Percentiles rank a stretch among this genome's conserved stretches.
Evolutionary conservation across 768 basidiomycete species (phyloP).

Genomic region (Lentinula lateritia): DNA sequence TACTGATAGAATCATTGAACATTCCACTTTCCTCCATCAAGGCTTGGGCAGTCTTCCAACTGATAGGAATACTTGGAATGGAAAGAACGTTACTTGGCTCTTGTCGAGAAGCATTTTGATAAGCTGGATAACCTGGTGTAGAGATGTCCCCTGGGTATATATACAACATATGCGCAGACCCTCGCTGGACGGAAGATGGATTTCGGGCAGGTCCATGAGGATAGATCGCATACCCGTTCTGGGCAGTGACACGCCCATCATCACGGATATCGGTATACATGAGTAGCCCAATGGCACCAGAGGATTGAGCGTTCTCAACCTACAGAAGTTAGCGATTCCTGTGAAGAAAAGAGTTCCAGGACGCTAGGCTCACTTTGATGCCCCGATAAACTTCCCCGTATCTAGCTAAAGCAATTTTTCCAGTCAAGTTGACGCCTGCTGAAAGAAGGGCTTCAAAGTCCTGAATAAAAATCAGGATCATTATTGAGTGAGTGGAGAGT

Average conservation of each 20-base stretch:
- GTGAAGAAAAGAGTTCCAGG: not conserved
- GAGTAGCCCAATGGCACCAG: constrained; percentile 48
- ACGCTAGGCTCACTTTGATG: constrained; percentile 15
- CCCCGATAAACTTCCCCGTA: constrained; percentile 1
- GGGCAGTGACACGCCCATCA: constrained; percentile 51
- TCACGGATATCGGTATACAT: constrained; percentile 62
- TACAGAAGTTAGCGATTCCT: constrained; percentile 8
- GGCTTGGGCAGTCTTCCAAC: constrained; percentile 75
- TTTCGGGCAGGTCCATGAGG: constrained; percentile 88
- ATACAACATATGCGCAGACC: constrained; percentile 70
- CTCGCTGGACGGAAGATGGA: constrained; percentile 78
- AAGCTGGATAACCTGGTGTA: constrained; percentile 85
- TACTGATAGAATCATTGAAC: constrained; percentile 47
- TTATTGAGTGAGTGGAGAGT: not conserved
- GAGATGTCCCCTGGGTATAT: constrained; percentile 73
- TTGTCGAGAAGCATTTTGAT: constrained; percentile 67
- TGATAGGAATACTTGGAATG: constrained; percentile 88
- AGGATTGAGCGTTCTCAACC: constrained; percentile 31
- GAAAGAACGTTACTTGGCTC: constrained; percentile 57
- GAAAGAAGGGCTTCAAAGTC: constrained; percentile 31
- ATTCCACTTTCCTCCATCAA: constrained; percentile 51
- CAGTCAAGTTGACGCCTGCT: constrained; percentile 46
- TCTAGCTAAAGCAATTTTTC: constrained; percentile 41
- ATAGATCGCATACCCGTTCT: constrained; percentile 56
- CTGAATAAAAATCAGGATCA: constrained; percentile 12